Conservation (phyloP, 2,329 filamentous ascomycete genomes). For the Xylariales sp. region DNA sequence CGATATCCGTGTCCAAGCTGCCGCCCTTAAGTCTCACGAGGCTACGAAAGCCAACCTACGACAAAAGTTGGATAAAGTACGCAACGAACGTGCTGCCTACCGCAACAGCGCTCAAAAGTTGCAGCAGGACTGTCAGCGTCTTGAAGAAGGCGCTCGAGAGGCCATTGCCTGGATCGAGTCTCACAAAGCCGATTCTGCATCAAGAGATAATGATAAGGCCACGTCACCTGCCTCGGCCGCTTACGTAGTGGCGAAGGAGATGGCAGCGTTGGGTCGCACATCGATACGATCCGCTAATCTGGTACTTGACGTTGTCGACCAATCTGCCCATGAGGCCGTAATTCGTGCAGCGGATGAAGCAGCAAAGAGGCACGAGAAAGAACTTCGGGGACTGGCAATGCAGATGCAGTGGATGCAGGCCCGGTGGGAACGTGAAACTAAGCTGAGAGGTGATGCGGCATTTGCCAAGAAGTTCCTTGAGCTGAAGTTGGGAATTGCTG, state of each 20-base stretch:
- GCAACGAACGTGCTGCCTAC: conserved; percentile 59
- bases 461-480: conserved; percentile 84
- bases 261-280: conserved; percentile 21
- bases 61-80: conserved; percentile 64
- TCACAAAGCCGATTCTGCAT: conserved; percentile 13
- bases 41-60: conserved; percentile 57
- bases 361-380: conserved; percentile 66
- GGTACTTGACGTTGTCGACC: conserved; percentile 44
- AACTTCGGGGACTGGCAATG: conserved; percentile 77
- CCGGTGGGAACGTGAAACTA: conserved; percentile 73
- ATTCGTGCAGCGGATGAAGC: conserved; percentile 56
- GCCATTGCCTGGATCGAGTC: conserved; percentile 30
- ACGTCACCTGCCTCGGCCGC: conserved; percentile 9
- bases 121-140: conserved; percentile 43
- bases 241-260: conserved; percentile 15
- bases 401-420: conserved; percentile 91
- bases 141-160: conserved; percentile 35
- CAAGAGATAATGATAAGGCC: not conserved
- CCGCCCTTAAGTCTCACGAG: conserved; percentile 54
- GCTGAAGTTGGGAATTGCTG: conserved; percentile 75
- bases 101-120: conserved; percentile 51
- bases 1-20: conserved; percentile 65
- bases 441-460: conserved; percentile 73
- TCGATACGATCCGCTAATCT: conserved; percentile 30
- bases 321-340: conserved; percentile 37